Conservation (phyloP, 177 flowering plant genomes). For the Tripterygium wilfordii region DNA sequence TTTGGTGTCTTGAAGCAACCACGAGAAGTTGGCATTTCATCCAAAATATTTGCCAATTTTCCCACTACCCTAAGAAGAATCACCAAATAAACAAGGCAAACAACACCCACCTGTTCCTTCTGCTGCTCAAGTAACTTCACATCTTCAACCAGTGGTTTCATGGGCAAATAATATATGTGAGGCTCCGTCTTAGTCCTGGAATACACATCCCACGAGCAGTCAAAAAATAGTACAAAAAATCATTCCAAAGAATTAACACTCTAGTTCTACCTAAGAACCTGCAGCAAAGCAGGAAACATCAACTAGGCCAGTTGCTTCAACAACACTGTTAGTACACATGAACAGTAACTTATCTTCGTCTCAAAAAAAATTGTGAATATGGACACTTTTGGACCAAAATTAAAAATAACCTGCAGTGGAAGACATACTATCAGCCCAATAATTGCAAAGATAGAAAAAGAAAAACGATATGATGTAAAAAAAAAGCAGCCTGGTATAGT, state of each 20-base stretch:
- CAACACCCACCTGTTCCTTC: slow-evolving; percentile 65
- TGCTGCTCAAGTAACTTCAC: slow-evolving; percentile 40
- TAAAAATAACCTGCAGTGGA: slow-evolving; percentile 90
- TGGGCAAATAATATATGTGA: slow-evolving; percentile 63
- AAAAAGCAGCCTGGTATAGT: too few relatives aligned
- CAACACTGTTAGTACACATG: slow-evolving; percentile 45
- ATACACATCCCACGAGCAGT: slow-evolving; percentile 10
- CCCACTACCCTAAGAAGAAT: too few relatives aligned
- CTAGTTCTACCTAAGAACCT: slow-evolving; percentile 23
- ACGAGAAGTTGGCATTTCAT: too few relatives aligned
- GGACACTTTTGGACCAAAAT: slow-evolving; percentile 97
- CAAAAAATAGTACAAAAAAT: neutral
- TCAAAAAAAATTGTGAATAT: slow-evolving; percentile 91
- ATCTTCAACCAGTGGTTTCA: slow-evolving; percentile 77
- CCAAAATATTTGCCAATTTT: slow-evolving; percentile 30
- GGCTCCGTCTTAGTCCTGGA: slow-evolving; percentile 92
- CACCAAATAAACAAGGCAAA: slow-evolving; percentile 23
- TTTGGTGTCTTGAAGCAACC: too few relatives aligned
- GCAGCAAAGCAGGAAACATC: slow-evolving; percentile 20
- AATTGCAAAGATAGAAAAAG: neutral
- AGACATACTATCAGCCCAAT: too few relatives aligned
- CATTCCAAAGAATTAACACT: slow-evolving; percentile 3
- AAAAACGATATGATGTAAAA: too few relatives aligned
- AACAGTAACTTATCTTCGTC: slow-evolving; percentile 96
- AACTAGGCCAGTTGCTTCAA: slow-evolving; percentile 38